Base-by-base conservation (phyloP, 1,284 basidiomycete genomes). In the Athelia psychrophila region DNA sequence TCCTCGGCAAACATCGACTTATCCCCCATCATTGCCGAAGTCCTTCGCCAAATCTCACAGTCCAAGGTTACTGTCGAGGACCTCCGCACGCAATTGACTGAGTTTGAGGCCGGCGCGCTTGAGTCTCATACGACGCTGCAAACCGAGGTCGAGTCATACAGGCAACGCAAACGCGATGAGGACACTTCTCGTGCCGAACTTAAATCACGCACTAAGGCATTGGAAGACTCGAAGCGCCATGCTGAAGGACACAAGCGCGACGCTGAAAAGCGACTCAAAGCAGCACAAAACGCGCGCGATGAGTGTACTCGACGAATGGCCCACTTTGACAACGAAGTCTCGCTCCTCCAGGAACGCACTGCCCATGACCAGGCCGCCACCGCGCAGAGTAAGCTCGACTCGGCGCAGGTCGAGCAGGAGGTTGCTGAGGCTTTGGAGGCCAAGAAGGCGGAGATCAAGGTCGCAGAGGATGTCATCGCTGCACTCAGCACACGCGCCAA, bases 181-280 rank as follows among this genome's bases (percentile, higher is more conserved):
- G 96, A 98, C 60, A 76, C 76, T 2, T 80, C 82, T 23, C 82
- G 91, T 50, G 71, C 80, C 24, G 93, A 97, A 64, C 74, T 93
- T 51, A 95, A 94, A 66, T 68, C 80, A 19, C 83, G 86, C 49
- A 91, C 90, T 49, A 95, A 95, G 69, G 70, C 76, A 0, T 76
- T 97, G 6, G 95, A 98, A 61, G 95, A 98, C 63, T 78, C 84
- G 53, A 93, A 91, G 70, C 85, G 95, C 36, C 75, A 77, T 45
- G 91, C 94, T 4, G 95, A 98, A 67, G 76, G 80, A 48, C 71
- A 76, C 49, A 88, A 85, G 63, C 79, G 86, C 45, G 94, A 98
- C 36, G 91, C 88, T 2, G 95, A 98, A 70, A 93, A 92, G 73
- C 86, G 86, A 57, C 76, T 96, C 52, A 89, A 87, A 60, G 75